Conservation (phyloP, 345 rosid genomes). For the Eutrema yunnanense region DNA sequence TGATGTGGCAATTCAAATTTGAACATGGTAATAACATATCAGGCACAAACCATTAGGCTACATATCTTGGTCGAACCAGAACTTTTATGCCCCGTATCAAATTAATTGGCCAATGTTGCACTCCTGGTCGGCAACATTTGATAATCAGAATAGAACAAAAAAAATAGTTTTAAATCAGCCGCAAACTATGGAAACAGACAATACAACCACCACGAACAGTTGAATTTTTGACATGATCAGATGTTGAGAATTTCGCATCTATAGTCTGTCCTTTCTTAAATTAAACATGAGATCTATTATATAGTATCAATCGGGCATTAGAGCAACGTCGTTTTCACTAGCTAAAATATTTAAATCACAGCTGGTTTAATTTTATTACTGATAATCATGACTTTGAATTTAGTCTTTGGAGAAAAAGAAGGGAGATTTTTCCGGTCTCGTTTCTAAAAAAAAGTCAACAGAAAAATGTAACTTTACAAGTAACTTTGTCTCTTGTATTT, state of each 20-base stretch:
- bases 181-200: not conserved
- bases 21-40: no score
- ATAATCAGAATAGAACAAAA: not conserved
- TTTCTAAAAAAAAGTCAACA: conserved; percentile 25
- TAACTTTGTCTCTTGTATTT: conserved; percentile 26
- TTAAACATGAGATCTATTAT: conserved; percentile 4
- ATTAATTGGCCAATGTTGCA: not conserved
- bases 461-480: conserved; percentile 21
- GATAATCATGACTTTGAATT: conserved; percentile 27
- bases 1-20: not conserved
- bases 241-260: conserved; percentile 12
- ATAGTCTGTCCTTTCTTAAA: not conserved
- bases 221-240: conserved; percentile 17
- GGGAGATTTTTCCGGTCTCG: conserved; percentile 6
- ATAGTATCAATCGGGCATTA: not conserved
- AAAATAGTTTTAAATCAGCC: not conserved
- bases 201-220: conserved; percentile 5
- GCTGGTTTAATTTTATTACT: conserved; percentile 11
- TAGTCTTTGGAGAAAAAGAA: conserved; percentile 18
- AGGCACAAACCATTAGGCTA: no score
- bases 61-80: no score
- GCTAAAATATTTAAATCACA: conserved; percentile 10
- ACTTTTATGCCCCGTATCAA: not conserved
- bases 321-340: conserved; percentile 14
- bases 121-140: conserved; percentile 15